Percentiles rank a stretch among this genome's conserved stretches.
These are phyloP conservation scores for Penicillium psychrofluorescens DNA, from an alignment of 495 filamentous ascomycete species.

Conservation along the genomic window DNA sequence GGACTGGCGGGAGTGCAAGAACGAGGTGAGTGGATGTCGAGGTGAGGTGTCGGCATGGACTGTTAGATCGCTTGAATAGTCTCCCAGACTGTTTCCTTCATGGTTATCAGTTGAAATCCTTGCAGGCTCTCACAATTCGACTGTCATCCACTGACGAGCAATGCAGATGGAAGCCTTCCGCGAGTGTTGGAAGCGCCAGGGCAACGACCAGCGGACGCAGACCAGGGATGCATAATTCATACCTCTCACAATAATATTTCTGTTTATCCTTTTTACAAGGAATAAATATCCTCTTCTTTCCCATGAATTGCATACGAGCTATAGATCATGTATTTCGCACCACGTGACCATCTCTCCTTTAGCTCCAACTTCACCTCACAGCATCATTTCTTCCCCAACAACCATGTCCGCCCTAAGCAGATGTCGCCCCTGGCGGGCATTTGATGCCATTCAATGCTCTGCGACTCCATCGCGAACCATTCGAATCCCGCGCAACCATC, in stretches of 20 bases:
- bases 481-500: neutral
- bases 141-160: conserved; percentile 6
- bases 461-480: neutral
- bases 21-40: conserved; percentile 58
- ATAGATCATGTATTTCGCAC: neutral
- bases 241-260: conserved; percentile 1
- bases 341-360: no score
- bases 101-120: no score
- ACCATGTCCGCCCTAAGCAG: conserved; percentile 15
- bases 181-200: conserved; percentile 86
- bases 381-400: neutral
- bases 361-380: neutral
- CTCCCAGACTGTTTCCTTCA: no score
- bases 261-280: neutral
- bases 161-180: conserved; percentile 84
- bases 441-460: conserved; percentile 10
- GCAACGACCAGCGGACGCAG: conserved; percentile 77
- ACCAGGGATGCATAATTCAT: conserved; percentile 51
- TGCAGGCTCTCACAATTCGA: no score
- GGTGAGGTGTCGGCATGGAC: no score
- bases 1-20: conserved; percentile 86
- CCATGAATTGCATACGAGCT: neutral
- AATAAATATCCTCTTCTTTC: no score
- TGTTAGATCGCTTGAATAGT: no score
- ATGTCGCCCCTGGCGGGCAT: conserved; percentile 9